phyloP scores from a whole-genome alignment of 371 early-diverging fungal genomes.

The Mortierella sp. region DNA sequence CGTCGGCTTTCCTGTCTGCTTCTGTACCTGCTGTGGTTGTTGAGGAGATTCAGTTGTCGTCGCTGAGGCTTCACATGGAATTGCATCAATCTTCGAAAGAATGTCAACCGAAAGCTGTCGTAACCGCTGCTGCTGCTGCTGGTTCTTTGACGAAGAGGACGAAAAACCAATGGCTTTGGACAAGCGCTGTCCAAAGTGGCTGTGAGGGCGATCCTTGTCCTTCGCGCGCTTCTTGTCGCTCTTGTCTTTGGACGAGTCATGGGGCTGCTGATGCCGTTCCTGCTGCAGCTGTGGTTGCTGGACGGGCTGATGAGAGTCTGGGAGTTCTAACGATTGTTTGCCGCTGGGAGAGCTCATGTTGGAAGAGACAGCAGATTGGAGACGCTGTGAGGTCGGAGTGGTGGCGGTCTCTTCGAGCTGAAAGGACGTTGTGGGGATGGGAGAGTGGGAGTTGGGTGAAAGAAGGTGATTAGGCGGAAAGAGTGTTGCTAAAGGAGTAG shows the following conservation, averaged over 20 bases:
- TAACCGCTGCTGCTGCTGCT: conserved; percentile 1
- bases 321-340: neutral
- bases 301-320: neutral
- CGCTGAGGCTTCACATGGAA: neutral
- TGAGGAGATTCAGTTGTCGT: neutral
- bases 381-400: neutral
- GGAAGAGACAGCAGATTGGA: neutral
- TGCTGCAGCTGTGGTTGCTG: conserved; percentile 10
- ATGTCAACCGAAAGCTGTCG: conserved; percentile 25
- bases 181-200: conserved; percentile 23
- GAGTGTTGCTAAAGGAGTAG: neutral
- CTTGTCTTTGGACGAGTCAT: neutral
- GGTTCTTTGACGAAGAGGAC: conserved; percentile 9
- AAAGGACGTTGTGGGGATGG: neutral
- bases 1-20: neutral
- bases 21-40: neutral
- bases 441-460: neutral
- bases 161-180: conserved; percentile 42
- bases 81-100: conserved; percentile 8
- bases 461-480: neutral
- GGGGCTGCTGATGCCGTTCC: neutral
- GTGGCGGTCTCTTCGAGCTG: neutral
- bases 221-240: neutral
- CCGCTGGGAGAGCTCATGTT: neutral
- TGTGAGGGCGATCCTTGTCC: neutral